Evolutionary conservation across 176 grass and related monocot species (phyloP), one percentile per base, ranked within the genome.

Genomic region (Oryza nivara): DNA sequence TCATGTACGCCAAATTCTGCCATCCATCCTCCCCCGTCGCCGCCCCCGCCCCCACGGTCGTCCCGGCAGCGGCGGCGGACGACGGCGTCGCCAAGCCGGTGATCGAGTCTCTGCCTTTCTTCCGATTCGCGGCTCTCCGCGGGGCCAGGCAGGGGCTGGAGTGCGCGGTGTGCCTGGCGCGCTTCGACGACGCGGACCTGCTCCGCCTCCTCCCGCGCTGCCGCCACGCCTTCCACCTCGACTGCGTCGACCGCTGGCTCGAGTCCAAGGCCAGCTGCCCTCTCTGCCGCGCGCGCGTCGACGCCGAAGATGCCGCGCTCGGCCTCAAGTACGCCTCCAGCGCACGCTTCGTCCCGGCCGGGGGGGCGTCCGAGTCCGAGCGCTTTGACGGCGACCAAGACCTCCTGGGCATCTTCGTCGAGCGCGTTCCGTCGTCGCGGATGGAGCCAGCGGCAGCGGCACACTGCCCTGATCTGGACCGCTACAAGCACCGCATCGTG

Each of bases 1-100:
- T 99, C 56, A 88, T 99, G 88, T 99, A 99, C 80, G 93, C 96
- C 72, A 99, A 99, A 82, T 96, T 96, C 83, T 96, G 96, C 91
- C 90, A 91, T 77, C 36, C 82, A 12, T 70, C 84, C 19, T 16
- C 77, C 43, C 43, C 40, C 22, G 7, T 68, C 32, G n/a, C 13
- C 1, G 16, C 76, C 5, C 73, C 1, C 36, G 36, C 67, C 38
- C 6, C 73, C 9, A 23, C 22, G 0, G 47, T 11, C 22, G 52
- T 6, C 22, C n/a, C 17, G 1, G 45, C 17, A 1, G 30, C 30
- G 45, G 61, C n/a, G 5, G 40, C 4, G 66, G 66, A 34, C 12
- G 91, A 34, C 16, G 91, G 93, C 23, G 80, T 98, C 12, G 81
- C 89, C 8, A 92, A 88, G 80, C 13, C 74, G 35, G 82, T 96